Evolutionary conservation across 257 asterid genomes (phyloP).

Genomic region (Rehmannia glutinosa): DNA sequence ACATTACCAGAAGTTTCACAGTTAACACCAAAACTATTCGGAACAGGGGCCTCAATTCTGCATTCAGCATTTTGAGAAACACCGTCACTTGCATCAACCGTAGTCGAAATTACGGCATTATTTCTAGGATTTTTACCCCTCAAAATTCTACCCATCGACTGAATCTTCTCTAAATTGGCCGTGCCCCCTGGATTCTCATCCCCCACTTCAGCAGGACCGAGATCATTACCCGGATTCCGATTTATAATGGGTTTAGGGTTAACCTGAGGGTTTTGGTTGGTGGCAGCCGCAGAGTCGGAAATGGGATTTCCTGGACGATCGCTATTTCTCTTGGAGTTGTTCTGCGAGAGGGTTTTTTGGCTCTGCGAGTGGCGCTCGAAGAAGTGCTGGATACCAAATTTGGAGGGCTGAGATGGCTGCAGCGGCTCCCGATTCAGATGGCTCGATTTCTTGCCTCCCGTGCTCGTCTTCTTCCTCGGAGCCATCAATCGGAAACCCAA

Average conservation of each 20-base stretch:
- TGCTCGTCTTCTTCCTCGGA: conserved; percentile 62
- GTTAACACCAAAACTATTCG: neutral
- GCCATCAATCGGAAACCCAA: conserved; percentile 42
- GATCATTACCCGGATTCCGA: conserved; percentile 6
- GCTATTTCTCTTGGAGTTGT: conserved; percentile 20
- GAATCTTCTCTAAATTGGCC: conserved; percentile 13
- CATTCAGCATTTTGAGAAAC: conserved; percentile 17
- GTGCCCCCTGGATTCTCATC: neutral
- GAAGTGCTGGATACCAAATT: conserved; percentile 92
- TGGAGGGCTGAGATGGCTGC: conserved; percentile 67
- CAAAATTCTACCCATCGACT: conserved; percentile 16
- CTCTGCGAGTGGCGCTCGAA: conserved; percentile 78
- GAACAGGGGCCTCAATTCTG: conserved; percentile 3
- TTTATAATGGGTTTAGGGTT: conserved; percentile 10
- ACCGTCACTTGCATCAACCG: conserved; percentile 8
- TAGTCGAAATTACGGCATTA: conserved; percentile 4
- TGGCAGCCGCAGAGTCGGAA: conserved; percentile 12
- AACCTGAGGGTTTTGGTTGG: conserved; percentile 21
- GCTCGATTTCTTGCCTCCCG: conserved; percentile 62
- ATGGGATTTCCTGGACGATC: conserved; percentile 9
- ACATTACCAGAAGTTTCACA: conserved; percentile 15
- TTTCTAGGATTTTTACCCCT: conserved; percentile 20
- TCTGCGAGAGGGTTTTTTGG: conserved; percentile 42
- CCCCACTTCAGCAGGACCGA: neutral
- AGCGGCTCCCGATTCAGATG: conserved; percentile 30